Conservation (phyloP, 352 stramenopile species). For the Thalassiosira allenii region DNA sequence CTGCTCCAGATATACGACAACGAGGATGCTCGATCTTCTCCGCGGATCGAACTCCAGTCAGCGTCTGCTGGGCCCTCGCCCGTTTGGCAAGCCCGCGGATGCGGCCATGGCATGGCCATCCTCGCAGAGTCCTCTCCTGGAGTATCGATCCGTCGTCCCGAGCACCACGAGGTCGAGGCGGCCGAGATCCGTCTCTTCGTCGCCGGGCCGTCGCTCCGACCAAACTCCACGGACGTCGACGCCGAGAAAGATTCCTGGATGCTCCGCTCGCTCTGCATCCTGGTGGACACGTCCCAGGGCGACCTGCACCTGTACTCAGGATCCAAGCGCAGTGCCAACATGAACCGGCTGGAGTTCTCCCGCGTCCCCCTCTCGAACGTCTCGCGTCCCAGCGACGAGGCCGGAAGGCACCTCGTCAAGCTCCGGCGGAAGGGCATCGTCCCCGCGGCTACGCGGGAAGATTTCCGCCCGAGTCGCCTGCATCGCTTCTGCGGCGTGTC, state of each 20-base stretch:
- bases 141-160: constrained; percentile 47
- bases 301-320: constrained; percentile 78
- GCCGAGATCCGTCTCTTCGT: constrained; percentile 82
- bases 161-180: constrained; percentile 59
- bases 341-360: constrained; percentile 61
- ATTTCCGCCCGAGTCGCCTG: constrained; percentile 73
- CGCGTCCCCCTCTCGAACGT: constrained; percentile 65
- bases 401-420: constrained; percentile 72
- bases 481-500: constrained; percentile 74
- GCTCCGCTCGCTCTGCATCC: constrained; percentile 70
- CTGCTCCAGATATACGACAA: constrained; percentile 64
- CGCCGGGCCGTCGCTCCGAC: constrained; percentile 62
- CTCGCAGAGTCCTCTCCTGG: constrained; percentile 29
- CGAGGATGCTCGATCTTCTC: constrained; percentile 19
- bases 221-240: constrained; percentile 25
- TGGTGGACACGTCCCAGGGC: constrained; percentile 72
- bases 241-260: constrained; percentile 44
- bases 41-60: no score
- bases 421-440: constrained; percentile 76
- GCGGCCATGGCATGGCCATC: constrained; percentile 61
- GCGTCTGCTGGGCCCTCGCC: constrained; percentile 27
- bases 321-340: constrained; percentile 34
- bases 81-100: constrained; percentile 70
- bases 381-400: constrained; percentile 71
- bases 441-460: constrained; percentile 2